phyloP scores from a whole-genome alignment of 2,329 filamentous ascomycete genomes.

The Cryphonectria japonica region DNA sequence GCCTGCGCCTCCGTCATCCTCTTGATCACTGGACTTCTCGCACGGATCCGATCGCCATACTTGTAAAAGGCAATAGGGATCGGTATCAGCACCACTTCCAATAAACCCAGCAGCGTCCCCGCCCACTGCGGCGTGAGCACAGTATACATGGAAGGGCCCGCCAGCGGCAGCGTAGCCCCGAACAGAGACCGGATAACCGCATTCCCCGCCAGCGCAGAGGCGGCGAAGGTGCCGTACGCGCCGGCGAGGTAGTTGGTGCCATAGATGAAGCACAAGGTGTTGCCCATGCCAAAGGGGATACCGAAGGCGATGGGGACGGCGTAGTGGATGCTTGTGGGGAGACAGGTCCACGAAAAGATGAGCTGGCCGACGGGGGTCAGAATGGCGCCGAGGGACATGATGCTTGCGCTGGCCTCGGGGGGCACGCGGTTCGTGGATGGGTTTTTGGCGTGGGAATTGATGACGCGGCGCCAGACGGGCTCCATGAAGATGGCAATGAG shows the following conservation, averaged over 20 bases:
- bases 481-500: conserved; percentile 65
- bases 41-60: conserved; percentile 54
- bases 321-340: conserved; percentile 78
- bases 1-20: conserved; percentile 46
- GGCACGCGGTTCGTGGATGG: conserved; percentile 72
- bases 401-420: conserved; percentile 80
- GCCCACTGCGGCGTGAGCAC: conserved; percentile 73
- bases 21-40: conserved; percentile 49
- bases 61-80: conserved; percentile 76
- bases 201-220: conserved; percentile 76
- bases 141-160: conserved; percentile 71
- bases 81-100: conserved; percentile 72
- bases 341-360: conserved; percentile 86
- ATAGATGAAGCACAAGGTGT: conserved; percentile 78
- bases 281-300: conserved; percentile 75
- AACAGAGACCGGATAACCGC: conserved; percentile 69
- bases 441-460: conserved; percentile 76
- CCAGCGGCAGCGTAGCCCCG: conserved; percentile 72
- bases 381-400: conserved; percentile 78
- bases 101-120: conserved; percentile 69
- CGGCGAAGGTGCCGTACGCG: conserved; percentile 77
- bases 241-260: conserved; percentile 75
- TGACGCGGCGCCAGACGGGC: conserved; percentile 75
- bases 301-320: conserved; percentile 74
- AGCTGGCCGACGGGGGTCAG: conserved; percentile 79